These are phyloP conservation scores for Pleurotus tuber-regium DNA, from an alignment of 768 basidiomycete genomes.

Conservation along the genomic window DNA sequence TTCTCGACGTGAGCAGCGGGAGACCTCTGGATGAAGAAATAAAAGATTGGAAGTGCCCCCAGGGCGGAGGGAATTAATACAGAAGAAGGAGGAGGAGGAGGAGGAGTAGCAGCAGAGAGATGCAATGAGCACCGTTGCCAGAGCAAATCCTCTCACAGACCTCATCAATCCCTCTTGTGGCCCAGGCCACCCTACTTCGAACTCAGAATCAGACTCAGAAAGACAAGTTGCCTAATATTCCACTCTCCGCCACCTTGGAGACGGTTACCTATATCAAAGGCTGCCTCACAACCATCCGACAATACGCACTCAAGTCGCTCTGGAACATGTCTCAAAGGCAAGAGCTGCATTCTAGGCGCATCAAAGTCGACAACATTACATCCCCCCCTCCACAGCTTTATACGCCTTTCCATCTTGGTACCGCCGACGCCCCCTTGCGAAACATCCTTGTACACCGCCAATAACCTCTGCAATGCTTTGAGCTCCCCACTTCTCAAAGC, in stretches of 20 bases:
- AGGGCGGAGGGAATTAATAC: constrained; percentile 31
- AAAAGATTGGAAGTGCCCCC: constrained; percentile 49
- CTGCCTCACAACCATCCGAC: constrained; percentile 5
- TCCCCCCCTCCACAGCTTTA: constrained; percentile 79
- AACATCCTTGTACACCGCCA: constrained; percentile 42
- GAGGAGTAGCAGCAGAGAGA: constrained; percentile 19
- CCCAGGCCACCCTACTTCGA: neutral
- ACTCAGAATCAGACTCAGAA: constrained; percentile 6
- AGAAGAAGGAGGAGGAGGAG: constrained; percentile 23
- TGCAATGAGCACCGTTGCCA: constrained; percentile 4
- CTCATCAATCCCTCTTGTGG: neutral
- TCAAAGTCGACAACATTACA: constrained; percentile 32
- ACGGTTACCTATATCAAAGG: constrained; percentile 7
- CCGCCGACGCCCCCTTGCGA: constrained; percentile 44
- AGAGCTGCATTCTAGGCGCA: neutral
- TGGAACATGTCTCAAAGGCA: constrained; percentile 2
- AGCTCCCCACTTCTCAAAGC: constrained; percentile 78
- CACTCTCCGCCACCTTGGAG: neutral
- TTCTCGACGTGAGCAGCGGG: constrained; percentile 34
- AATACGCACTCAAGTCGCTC: constrained; percentile 5
- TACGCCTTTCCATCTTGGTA: constrained; percentile 72
- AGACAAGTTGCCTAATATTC: neutral
- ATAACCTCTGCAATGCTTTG: constrained; percentile 52
- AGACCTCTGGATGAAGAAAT: constrained; percentile 25
- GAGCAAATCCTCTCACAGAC: constrained; percentile 8